Evolutionary conservation across 176 grass and related monocot species (phyloP), one percentile per base, ranked within the genome.

Genomic region (Paspalum notatum): DNA sequence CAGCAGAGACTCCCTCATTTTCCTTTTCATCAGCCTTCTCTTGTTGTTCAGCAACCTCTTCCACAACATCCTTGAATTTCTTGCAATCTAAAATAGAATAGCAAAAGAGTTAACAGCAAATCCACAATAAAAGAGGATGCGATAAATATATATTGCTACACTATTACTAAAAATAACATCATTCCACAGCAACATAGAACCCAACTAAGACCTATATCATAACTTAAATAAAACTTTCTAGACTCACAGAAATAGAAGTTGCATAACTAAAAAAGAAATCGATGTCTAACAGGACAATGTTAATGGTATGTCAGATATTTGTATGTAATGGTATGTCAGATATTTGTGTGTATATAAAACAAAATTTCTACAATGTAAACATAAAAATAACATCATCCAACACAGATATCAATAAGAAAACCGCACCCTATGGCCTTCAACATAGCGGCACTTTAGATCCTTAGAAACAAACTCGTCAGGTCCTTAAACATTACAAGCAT

Each of bases 11-110:
- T 22, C 81, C 80, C 61, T 89, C 43, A 1, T 56, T 89, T 56
- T 94, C 89, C 38, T 80, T 80, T 9, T 82, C 83, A 44, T 91
- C 86, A 0, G 9, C 42, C 41, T 84, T 84, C 10, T 48, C 59
- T 58, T 78, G 59, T 26, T 85, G 58, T 50, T 91, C 92, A 8
- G 80, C 88, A 40, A 94, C 89, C 67, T 91, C 83, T 40, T 91
- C 92, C 4, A 94, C 72, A 12, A 26, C 84, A 10, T 89, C 92
- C 72, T 57, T 94, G 37, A 94, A 94, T n/a, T 89, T 91, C 47
- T 91, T 94, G 47, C 92, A 94, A 38, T 91, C 92, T 94, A 80
- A 71, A 62, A 80, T 12, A 75, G 12, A 78, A 80, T 52, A 9
- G 1, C 1, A 22, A 73, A 47, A 25, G 4, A 62, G 8, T 80